A percentile compares a stretch with the other conserved stretches of the same genome.
These are phyloP conservation scores for Dalbergia cochinchinensis DNA, from an alignment of 306 rosid species.

Conservation along the genomic window DNA sequence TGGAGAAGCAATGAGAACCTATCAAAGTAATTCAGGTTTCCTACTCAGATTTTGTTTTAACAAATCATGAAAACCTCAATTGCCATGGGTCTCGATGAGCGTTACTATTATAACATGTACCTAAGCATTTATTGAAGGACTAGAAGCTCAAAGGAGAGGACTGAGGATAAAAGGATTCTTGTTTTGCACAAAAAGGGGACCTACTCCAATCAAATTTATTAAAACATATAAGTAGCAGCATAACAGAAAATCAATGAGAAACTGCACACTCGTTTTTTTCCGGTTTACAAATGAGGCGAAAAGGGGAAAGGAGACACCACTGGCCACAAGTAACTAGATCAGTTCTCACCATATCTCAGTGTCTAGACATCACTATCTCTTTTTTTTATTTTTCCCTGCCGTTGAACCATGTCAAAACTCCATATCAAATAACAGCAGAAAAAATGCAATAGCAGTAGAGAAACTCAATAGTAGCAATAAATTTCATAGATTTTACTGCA, in stretches of 20 bases:
- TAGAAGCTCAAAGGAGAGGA: constrained; percentile 19
- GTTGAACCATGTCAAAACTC: neutral
- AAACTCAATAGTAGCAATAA: constrained; percentile 18
- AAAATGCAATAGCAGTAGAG: constrained; percentile 33
- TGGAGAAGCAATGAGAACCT: constrained; percentile 37
- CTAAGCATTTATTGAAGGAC: constrained; percentile 23
- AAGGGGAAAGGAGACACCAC: neutral
- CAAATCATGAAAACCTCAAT: constrained; percentile 29
- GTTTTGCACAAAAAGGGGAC: neutral
- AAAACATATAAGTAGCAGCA: neutral
- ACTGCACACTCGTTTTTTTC: neutral
- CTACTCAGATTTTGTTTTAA: constrained; percentile 15
- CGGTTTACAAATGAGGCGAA: no score
- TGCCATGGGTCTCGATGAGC: constrained; percentile 3
- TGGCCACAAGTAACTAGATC: constrained; percentile 16
- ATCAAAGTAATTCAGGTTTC: neutral
- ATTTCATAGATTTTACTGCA: neutral
- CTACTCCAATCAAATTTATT: constrained; percentile 6
- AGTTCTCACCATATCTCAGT: neutral
- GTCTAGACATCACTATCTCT: neutral
- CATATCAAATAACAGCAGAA: neutral
- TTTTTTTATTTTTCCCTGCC: neutral
- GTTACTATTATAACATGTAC: constrained; percentile 17
- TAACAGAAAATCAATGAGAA: constrained; percentile 30
- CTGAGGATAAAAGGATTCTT: constrained; percentile 17